phyloP scores from a whole-genome alignment of 768 basidiomycete species.

The Rhodosporidiobolus sp. region DNA sequence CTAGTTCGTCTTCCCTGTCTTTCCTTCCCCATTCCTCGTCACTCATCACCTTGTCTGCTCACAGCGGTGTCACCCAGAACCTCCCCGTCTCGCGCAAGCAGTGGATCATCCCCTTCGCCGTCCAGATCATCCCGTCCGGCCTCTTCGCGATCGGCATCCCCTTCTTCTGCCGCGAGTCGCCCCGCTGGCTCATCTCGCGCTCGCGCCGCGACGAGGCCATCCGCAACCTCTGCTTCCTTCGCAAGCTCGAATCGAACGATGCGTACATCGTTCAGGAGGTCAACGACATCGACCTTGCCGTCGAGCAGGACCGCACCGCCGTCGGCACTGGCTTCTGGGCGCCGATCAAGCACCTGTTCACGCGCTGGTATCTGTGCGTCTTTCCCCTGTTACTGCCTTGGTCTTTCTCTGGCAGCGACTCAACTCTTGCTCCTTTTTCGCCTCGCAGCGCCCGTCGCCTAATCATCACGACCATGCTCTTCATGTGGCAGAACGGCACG shows the following conservation, averaged over 20 bases:
- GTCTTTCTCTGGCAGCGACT: too few relatives aligned
- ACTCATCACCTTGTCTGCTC: not conserved
- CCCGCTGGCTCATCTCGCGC: conserved; percentile 45
- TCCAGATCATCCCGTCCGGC: conserved; percentile 45
- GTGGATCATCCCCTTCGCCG: conserved; percentile 48
- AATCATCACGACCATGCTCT: conserved; percentile 8
- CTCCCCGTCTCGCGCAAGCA: conserved; percentile 27
- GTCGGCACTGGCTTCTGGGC: conserved; percentile 28
- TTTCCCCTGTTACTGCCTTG: too few relatives aligned
- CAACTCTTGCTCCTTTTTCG: too few relatives aligned
- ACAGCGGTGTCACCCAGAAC: not conserved
- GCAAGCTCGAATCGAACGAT: conserved; percentile 42
- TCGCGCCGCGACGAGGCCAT: conserved; percentile 45
- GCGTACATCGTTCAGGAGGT: conserved; percentile 37
- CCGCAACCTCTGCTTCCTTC: conserved; percentile 46
- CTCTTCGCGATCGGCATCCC: conserved; percentile 46
- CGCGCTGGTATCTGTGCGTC: conserved; percentile 20
- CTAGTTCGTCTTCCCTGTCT: conserved; percentile 47
- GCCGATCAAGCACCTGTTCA: conserved; percentile 29
- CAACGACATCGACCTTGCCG: conserved; percentile 30
- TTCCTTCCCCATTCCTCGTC: conserved; percentile 26
- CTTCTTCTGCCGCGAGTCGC: conserved; percentile 47
- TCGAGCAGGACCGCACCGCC: conserved; percentile 29
- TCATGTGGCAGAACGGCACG: conserved; percentile 37
- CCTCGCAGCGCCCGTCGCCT: conserved; percentile 47